Evolutionary conservation across 805 yeast genomes (phyloP), one percentile per base, ranked within the genome.

Genomic region (Candida berthetii): DNA sequence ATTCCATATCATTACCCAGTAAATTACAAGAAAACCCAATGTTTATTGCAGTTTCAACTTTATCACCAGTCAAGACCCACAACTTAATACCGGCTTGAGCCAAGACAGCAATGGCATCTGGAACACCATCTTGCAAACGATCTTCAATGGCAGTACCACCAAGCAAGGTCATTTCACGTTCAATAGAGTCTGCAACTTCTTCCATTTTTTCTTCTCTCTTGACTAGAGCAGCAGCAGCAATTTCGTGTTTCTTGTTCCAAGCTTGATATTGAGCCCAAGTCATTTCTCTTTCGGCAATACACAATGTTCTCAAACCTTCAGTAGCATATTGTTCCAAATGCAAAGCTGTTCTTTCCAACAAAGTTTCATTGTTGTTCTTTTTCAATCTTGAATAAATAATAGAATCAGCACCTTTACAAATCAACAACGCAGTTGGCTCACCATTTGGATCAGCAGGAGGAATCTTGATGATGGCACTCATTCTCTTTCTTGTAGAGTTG

Each of bases 361-460:
- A 55, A 2, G 63, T 48, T 38, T 62, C 62, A 38, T 71, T 70
- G 39, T 72, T 68, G 44, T 75, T 72, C 35, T 70, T 66, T 24
- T 61, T 67, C 47, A 85, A 67, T 60, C 95, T 70, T 4, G 82
- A 75, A 54, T 82, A 85, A 38, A 85, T 85, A 41, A 85, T 99
- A 17, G 96, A 87, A 60, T 93, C 99, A 4, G 99, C 99, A 57
- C 99, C 99, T 61, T 93, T 85, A 66, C 91, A 84, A 43, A 84
- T 76, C 49, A 85, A 64, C 34, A 84, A 61, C 1, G 83, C 87
- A 40, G 70, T 78, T 24, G 79, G 79, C 38, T 74, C 72, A 18
- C 67, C 77, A 34, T 62, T 65, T 33, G 68, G 68, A 3, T 46
- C 48, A 3, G 57, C 55, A 11, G 75, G 60, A 1, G 89, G 89